A percentile compares a stretch with the other conserved stretches of the same genome.
Conservation (phyloP, 345 rosid genomes). For the Xanthoceras sorbifolium region DNA sequence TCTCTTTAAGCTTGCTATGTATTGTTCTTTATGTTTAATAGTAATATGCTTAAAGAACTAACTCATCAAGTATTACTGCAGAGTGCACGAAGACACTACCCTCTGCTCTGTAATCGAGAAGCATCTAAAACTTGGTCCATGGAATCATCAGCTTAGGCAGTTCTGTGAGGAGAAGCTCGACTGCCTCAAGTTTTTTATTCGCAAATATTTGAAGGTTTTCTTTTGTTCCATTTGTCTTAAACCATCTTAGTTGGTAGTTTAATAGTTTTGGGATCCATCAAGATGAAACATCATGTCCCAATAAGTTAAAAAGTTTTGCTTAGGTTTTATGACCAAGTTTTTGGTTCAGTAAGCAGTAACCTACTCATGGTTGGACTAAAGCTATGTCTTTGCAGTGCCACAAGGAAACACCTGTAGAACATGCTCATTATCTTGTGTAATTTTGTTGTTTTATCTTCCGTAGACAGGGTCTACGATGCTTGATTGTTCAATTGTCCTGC, state of each 20-base stretch:
- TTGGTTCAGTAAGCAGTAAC: background rate
- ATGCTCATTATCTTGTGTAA: background rate
- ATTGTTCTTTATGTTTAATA: background rate
- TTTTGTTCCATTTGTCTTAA: background rate
- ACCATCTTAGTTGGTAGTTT: background rate
- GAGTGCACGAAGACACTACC: constrained; percentile 65
- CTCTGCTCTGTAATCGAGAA: constrained; percentile 57
- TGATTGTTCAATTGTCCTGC: background rate
- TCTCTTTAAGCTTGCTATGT: background rate
- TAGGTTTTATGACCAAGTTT: background rate
- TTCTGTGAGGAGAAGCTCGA: constrained; percentile 64
- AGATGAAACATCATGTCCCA: background rate
- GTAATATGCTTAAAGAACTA: constrained; percentile 7
- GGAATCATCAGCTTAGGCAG: constrained; percentile 61
- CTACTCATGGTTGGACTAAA: background rate
- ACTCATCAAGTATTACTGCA: constrained; percentile 31
- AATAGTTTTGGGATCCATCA: background rate
- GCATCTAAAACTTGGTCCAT: constrained; percentile 79
- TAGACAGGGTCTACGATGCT: background rate
- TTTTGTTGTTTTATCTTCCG: background rate
- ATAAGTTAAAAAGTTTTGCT: background rate
- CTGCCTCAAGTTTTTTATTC: constrained; percentile 67
- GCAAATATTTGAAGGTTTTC: constrained; percentile 54
- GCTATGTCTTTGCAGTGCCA: too few species aligned
- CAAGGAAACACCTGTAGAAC: background rate